phyloP scores from a whole-genome alignment of 2,329 filamentous ascomycete species.

The Fusarium redolens region DNA sequence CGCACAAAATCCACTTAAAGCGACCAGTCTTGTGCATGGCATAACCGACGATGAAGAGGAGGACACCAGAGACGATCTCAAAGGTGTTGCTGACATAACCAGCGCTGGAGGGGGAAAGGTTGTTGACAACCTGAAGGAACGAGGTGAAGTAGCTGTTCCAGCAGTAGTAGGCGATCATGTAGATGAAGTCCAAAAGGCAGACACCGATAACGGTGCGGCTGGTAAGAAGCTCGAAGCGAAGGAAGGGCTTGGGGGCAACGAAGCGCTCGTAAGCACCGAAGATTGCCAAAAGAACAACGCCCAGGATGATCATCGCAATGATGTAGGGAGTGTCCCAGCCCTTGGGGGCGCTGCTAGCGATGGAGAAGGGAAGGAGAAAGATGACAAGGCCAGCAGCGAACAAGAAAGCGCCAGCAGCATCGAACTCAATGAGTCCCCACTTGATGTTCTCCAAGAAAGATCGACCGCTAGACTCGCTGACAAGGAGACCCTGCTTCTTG shows the following conservation, averaged over 20 bases:
- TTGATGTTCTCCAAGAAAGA: conserved; percentile 57
- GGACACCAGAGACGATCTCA: conserved; percentile 60
- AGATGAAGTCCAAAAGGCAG: conserved; percentile 52
- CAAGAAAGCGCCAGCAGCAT: conserved; percentile 60
- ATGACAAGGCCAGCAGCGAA: conserved; percentile 63
- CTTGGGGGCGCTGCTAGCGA: conserved; percentile 54
- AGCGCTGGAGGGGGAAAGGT: conserved; percentile 58
- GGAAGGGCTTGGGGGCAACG: conserved; percentile 64
- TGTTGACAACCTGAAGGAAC: conserved; percentile 64
- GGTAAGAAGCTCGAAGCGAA: conserved; percentile 62
- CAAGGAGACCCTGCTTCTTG: conserved; percentile 59
- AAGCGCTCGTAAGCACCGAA: conserved; percentile 69
- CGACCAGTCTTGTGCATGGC: conserved; percentile 61
- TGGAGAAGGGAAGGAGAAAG: conserved; percentile 69
- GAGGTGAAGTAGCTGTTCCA: conserved; percentile 63
- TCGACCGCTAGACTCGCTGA: conserved; percentile 54
- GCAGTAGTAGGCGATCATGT: conserved; percentile 58
- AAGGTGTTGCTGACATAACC: conserved; percentile 62
- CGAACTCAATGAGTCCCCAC: conserved; percentile 38
- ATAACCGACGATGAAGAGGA: conserved; percentile 58
- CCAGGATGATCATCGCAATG: conserved; percentile 67
- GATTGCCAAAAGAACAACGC: conserved; percentile 60
- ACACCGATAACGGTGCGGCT: conserved; percentile 63
- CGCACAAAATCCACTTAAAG: conserved; percentile 62
- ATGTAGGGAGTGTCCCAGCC: conserved; percentile 63